Evolutionary conservation across 2,329 filamentous ascomycete genomes (phyloP).

Genomic region (Diaporthe nobilis): DNA sequence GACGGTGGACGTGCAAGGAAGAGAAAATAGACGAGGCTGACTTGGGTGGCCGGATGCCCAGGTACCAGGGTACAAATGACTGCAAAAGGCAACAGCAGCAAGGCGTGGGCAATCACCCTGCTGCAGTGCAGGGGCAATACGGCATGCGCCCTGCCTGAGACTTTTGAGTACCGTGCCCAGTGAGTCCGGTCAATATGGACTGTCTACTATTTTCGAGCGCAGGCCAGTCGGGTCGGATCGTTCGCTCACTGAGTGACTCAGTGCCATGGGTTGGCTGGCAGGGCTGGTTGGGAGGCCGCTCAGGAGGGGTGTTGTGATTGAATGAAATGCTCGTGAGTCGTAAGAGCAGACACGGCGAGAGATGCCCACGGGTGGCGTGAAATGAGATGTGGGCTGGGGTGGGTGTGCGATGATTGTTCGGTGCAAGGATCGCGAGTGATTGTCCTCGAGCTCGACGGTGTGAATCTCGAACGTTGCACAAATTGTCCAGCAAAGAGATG

Average conservation of each 20-base stretch:
- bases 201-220: neutral
- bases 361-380: slow-evolving; percentile 17
- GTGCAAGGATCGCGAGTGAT: slow-evolving; percentile 25
- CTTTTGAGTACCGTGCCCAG: slow-evolving; percentile 8
- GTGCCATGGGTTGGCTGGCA: neutral
- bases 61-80: neutral
- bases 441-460: slow-evolving; percentile 13
- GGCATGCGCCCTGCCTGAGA: slow-evolving; percentile 25
- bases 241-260: slow-evolving; percentile 1
- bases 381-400: slow-evolving; percentile 32
- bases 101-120: slow-evolving; percentile 33
- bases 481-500: slow-evolving; percentile 14
- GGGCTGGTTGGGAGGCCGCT: slow-evolving; percentile 24
- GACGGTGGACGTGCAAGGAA: neutral
- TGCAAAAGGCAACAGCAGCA: slow-evolving; percentile 20
- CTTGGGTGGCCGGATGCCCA: neutral
- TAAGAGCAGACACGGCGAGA: neutral
- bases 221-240: slow-evolving; percentile 4
- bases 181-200: neutral
- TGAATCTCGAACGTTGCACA: slow-evolving; percentile 24
- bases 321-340: slow-evolving; percentile 1
- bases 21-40: slow-evolving; percentile 28
- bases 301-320: slow-evolving; percentile 23
- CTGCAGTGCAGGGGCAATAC: slow-evolving; percentile 23
- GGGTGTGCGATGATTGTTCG: slow-evolving; percentile 17